Conservation (phyloP, 2,329 filamentous ascomycete species). For the Monosporascus sp. region DNA sequence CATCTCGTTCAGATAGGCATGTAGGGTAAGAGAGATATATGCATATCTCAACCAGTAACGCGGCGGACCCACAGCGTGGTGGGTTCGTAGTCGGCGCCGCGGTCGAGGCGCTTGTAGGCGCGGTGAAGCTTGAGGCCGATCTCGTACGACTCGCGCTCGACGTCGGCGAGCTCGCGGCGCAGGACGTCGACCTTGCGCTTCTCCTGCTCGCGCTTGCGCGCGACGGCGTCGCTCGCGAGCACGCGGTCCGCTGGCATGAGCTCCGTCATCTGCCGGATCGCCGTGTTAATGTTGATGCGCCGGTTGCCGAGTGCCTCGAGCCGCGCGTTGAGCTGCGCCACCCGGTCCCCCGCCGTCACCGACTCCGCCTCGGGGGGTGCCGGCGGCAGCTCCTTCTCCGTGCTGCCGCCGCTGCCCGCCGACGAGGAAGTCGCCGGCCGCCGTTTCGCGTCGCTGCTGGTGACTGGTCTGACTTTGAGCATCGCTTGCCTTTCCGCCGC, state of each 20-base stretch:
- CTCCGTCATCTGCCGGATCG: slow-evolving; percentile 73
- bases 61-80: slow-evolving; percentile 73
- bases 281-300: slow-evolving; percentile 64
- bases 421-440: not conserved
- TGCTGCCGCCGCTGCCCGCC: slow-evolving; percentile 8
- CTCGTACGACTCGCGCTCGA: slow-evolving; percentile 73
- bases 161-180: slow-evolving; percentile 62
- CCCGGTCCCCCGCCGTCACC: slow-evolving; percentile 51
- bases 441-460: too few species aligned
- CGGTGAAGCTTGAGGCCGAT: slow-evolving; percentile 69
- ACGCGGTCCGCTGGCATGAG: slow-evolving; percentile 69
- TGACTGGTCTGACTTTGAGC: too few species aligned
- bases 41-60: slow-evolving; percentile 54
- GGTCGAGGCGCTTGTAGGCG: slow-evolving; percentile 69
- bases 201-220: slow-evolving; percentile 49
- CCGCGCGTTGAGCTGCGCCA: slow-evolving; percentile 61
- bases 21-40: too few species aligned
- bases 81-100: slow-evolving; percentile 58
- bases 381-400: slow-evolving; percentile 55
- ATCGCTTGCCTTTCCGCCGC: too few species aligned
- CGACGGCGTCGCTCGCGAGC: slow-evolving; percentile 60
- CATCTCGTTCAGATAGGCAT: too few species aligned
- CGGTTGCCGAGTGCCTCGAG: slow-evolving; percentile 62
- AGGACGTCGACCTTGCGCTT: slow-evolving; percentile 63
- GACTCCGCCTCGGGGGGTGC: slow-evolving; percentile 53